Base-by-base conservation (phyloP, 441 rosid genomes). In the Pelargonium australe region DNA sequence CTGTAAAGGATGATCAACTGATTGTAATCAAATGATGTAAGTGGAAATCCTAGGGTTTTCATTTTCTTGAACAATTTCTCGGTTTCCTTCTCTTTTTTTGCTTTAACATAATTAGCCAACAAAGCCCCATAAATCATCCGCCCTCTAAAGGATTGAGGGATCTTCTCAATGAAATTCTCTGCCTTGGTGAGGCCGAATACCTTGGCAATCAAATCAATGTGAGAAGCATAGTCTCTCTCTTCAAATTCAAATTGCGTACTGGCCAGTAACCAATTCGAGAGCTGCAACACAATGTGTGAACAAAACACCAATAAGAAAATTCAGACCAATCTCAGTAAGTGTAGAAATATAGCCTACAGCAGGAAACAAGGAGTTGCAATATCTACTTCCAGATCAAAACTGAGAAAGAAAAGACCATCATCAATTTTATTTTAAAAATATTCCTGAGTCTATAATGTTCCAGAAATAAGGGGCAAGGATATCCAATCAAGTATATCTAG, bases 1-100 rank as follows among this genome's bases (percentile, higher is more conserved):
- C 71, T 78, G 76, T 81, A 78, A 61, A 81, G 80, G 44, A 81
- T 60, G 44, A 80, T 71, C 73, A 78, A 66, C 78, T 69, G 80
- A 49, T 81, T 76, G 69, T 71, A 78, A 58, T 70, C 72, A 63
- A 66, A 68, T 3, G 74, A 58, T 44, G 76, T 66, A 13, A 71
- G 14, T 4, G 84, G 74, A 28, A 80, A 70, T 7, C 66, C 64
- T 11, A 20, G 34, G 60, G 73, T 72, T 73, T 58, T 71, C 78
- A 81, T 81, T 67, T 76, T 76, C 64, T 71, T 66, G 68, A 81
- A 78, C 7, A 72, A 60, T 17, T 72, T 76, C 72, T 81, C 78
- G 60, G 79, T 73, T 61, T 73, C 76, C 9, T 19, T 73, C 67
- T 41, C n/a, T 49, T 66, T 64, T 4, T 17, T 23, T 55, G 64